Evolutionary conservation across 441 rosid species (phyloP), one percentile per base, ranked within the genome.

Genomic region (Syzygium syzygioides): DNA sequence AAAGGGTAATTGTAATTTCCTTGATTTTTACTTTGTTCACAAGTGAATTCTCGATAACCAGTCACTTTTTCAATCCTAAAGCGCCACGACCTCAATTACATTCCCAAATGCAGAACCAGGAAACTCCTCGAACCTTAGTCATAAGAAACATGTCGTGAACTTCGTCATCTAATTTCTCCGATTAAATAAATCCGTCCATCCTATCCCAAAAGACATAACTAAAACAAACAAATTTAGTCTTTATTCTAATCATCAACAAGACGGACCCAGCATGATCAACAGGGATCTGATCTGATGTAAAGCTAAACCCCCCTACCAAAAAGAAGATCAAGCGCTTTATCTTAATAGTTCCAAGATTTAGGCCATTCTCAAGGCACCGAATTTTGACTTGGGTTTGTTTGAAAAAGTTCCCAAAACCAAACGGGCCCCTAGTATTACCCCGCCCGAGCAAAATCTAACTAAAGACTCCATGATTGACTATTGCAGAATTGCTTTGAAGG

Each of bases 111-210:
- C 28, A 19, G 80, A 71, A 71, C 80, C 8, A 4, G 50, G 15
- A 37, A 71, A 71, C 28, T 20, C 80, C 50, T 71, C 80, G 14
- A 34, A 5, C 13, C 23, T 19, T 34, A 20, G 50, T 14, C 80
- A 5, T 17, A 76, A 37, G n/a, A 76, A 41, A 76, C 6, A 37
- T 34, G 80, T 37, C 4, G 2, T 50, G 1, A 34, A 34, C 23
- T 34, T 68, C 80, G 7, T 19, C 48, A 14, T 71, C 48, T 34
- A 14, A 19, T 12, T 48, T 71, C n/a, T 20, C 28, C 1, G 5
- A 1, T 5, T n/a, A 59, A 25, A 25, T 10, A 0, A 59, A 26
- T n/a, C 26, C 1, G 30, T 10, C n/a, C n/a, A 5, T 11, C n/a
- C 20, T 20, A 37, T 23, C n/a, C 9, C 9, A 1, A 11, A 28